Percentiles rank a stretch among this genome's conserved stretches.
Evolutionary conservation across 164 flowering plant species (phyloP).

Genomic region (Tinospora cordifolia): DNA sequence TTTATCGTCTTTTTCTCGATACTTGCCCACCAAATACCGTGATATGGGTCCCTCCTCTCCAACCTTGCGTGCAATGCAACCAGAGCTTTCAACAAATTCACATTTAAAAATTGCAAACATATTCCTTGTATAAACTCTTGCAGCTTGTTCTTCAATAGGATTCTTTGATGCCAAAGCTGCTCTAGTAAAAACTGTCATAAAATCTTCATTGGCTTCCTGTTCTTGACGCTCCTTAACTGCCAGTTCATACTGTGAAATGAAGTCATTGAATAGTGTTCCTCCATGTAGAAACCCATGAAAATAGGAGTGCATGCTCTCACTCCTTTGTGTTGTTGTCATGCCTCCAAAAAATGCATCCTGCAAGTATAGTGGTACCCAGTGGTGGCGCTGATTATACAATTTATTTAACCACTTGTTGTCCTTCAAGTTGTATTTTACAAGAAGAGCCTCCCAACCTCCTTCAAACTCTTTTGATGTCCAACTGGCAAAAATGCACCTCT

Average conservation of each 20-base stretch:
- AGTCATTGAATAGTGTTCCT: constrained; percentile 25
- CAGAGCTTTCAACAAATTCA: constrained; percentile 18
- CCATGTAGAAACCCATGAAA: constrained; percentile 31
- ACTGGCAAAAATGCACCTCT: constrained; percentile 8
- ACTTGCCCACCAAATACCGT: constrained; percentile 18
- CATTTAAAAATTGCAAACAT: constrained; percentile 12
- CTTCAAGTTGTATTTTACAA: constrained; percentile 26
- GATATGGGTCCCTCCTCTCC: constrained; percentile 7
- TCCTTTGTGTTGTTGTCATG: constrained; percentile 24
- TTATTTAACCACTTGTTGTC: constrained; percentile 31
- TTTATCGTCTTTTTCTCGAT: constrained; percentile 15
- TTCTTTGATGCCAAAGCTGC: constrained; percentile 15
- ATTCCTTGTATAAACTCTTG: constrained; percentile 18
- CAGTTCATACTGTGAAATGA: constrained; percentile 25
- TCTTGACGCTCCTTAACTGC: constrained; percentile 16
- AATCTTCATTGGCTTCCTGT: constrained; percentile 18
- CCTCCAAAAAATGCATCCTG: constrained; percentile 32
- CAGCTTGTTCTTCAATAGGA: constrained; percentile 22
- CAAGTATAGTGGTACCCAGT: constrained; percentile 32
- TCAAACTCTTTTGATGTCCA: constrained; percentile 17
- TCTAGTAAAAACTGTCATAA: constrained; percentile 15
- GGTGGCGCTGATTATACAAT: constrained; percentile 26
- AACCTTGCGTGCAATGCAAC: constrained; percentile 11
- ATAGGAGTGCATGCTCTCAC: constrained; percentile 23
- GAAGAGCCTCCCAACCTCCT: constrained; percentile 23